Conservation (phyloP, 2,329 filamentous ascomycete species). For the Scytalidium sp. region DNA sequence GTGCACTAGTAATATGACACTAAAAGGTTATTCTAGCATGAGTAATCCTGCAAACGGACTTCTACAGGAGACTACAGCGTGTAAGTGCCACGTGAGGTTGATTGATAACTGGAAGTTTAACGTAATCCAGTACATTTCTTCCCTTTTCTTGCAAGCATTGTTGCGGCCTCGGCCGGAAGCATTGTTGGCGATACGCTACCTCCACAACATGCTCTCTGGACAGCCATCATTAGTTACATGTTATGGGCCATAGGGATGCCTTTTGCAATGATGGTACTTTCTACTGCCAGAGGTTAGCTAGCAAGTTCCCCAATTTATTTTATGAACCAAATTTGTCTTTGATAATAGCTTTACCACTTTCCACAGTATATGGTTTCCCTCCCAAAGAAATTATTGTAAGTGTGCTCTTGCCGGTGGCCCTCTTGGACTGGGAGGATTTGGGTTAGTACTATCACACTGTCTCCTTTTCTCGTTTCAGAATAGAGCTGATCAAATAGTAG, state of each 20-base stretch:
- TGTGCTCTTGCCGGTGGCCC: constrained; percentile 64
- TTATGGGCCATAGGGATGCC: constrained; percentile 63
- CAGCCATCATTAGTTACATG: constrained; percentile 59
- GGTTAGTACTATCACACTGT: constrained; percentile 12
- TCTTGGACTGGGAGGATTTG: constrained; percentile 61
- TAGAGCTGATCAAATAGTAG: background rate
- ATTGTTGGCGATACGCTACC: constrained; percentile 56
- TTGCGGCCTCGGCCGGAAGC: constrained; percentile 60
- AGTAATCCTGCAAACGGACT: background rate
- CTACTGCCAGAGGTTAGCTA: background rate
- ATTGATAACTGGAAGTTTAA: constrained; percentile 40
- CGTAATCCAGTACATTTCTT: constrained; percentile 58
- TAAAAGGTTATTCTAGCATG: background rate
- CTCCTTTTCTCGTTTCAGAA: background rate
- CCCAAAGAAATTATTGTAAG: constrained; percentile 63
- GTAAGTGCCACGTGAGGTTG: constrained; percentile 9
- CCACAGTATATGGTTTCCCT: constrained; percentile 64
- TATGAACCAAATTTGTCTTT: background rate
- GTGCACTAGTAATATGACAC: background rate
- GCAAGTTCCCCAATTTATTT: background rate
- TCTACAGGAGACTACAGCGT: background rate
- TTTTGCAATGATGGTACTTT: constrained; percentile 55
- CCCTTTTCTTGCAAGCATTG: constrained; percentile 62
- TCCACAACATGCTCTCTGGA: constrained; percentile 51
- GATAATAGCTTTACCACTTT: constrained; percentile 67